Conservation (phyloP, 345 rosid species). For the Dipteronia sinensis region DNA sequence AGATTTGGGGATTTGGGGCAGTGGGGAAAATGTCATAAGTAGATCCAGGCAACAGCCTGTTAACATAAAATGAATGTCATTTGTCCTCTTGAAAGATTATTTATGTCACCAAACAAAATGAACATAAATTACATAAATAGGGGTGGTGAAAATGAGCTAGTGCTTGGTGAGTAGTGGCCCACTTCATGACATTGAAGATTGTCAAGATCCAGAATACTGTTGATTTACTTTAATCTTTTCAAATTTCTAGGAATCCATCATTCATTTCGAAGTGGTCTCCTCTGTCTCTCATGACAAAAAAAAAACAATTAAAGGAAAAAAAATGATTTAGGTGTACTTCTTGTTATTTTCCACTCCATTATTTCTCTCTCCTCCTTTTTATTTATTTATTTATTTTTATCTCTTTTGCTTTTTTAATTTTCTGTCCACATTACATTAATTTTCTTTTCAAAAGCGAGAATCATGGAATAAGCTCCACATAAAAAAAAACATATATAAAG, state of each 20-base stretch:
- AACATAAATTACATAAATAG: no score
- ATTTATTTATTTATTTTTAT: not conserved
- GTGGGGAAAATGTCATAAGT: no score
- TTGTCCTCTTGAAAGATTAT: no score
- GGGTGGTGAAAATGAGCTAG: no score
- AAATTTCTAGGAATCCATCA: slow-evolving; percentile 11
- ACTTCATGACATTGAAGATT: not conserved
- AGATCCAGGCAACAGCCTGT: no score
- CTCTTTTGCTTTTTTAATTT: not conserved
- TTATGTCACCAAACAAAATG: no score
- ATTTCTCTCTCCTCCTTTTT: not conserved
- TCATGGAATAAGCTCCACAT: no score
- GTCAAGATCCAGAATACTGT: not conserved
- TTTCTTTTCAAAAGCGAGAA: no score
- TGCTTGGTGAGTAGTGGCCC: not conserved
- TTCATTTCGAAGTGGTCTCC: slow-evolving; percentile 7
- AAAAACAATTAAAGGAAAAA: not conserved
- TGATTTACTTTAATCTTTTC: not conserved
- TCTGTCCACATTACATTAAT: not conserved
- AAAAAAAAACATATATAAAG: no score
- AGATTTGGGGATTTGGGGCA: no score
- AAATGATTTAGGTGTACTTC: not conserved
- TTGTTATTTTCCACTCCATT: not conserved
- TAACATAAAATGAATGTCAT: no score
- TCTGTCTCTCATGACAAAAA: not conserved